A percentile compares a stretch with the other conserved stretches of the same genome.
Conservation (phyloP, 1,284 basidiomycete species). For the Boletus mariae region DNA sequence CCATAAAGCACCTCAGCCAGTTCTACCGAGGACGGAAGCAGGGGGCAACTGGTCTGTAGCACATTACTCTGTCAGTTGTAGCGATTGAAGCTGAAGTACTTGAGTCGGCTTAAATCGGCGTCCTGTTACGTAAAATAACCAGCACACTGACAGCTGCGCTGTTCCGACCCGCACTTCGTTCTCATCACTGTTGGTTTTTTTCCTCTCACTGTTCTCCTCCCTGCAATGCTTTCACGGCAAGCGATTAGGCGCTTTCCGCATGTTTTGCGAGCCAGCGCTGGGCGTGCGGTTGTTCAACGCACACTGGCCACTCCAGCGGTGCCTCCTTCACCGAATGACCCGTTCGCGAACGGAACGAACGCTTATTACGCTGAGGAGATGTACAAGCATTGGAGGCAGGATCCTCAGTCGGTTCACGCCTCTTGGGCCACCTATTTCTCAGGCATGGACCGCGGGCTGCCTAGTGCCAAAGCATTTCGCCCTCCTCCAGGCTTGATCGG, state of each 20-base stretch:
- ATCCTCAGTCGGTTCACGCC: slow-evolving; percentile 89
- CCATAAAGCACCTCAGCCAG: slow-evolving; percentile 63
- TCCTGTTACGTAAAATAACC: slow-evolving; percentile 20
- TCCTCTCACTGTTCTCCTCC: not conserved
- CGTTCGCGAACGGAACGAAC: slow-evolving; percentile 89
- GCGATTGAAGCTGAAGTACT: not conserved
- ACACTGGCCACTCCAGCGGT: slow-evolving; percentile 48
- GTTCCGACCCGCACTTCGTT: slow-evolving; percentile 2
- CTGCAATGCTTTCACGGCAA: slow-evolving; percentile 31
- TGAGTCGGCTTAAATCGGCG: slow-evolving; percentile 13
- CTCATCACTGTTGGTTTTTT: not conserved
- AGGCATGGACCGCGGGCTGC: slow-evolving; percentile 87
- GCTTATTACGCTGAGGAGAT: slow-evolving; percentile 96
- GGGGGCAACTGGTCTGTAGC: slow-evolving; percentile 5
- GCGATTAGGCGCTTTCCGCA: slow-evolving; percentile 30
- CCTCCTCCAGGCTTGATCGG: slow-evolving; percentile 75
- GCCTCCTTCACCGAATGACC: slow-evolving; percentile 67
- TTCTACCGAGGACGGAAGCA: slow-evolving; percentile 60
- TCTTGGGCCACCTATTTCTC: slow-evolving; percentile 97
- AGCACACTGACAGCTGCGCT: not conserved
- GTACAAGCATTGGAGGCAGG: slow-evolving; percentile 88
- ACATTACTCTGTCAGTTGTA: not conserved
- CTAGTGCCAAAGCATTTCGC: slow-evolving; percentile 81
- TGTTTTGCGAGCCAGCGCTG: slow-evolving; percentile 16
- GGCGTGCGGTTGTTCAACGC: slow-evolving; percentile 19